Evolutionary conservation across 23 red algal genomes (phyloP).

Genomic region (Agarophyton chilense): DNA sequence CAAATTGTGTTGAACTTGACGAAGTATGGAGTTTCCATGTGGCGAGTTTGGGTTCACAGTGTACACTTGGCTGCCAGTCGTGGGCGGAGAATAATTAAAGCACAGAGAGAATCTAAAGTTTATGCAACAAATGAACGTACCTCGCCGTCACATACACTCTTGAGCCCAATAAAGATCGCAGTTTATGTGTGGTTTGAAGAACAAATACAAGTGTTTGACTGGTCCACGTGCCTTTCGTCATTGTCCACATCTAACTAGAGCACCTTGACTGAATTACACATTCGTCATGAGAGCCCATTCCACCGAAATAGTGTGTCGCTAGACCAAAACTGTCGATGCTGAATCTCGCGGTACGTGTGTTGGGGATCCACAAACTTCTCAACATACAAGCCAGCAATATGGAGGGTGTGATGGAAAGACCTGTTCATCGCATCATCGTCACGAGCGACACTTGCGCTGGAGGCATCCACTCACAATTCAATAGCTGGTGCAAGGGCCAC

Average conservation of each 20-base stretch:
- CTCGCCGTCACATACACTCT: too few species aligned
- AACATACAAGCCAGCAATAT: background rate
- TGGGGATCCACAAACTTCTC: too few species aligned
- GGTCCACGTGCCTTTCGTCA: constrained; percentile 7
- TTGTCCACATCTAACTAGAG: background rate
- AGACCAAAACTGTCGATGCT: background rate
- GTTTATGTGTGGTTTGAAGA: too few species aligned
- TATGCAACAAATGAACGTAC: too few species aligned
- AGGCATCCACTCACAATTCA: background rate
- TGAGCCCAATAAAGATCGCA: too few species aligned
- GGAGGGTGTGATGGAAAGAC: background rate
- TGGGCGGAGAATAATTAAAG: too few species aligned
- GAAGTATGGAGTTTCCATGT: too few species aligned
- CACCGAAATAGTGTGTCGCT: background rate
- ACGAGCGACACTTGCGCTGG: background rate
- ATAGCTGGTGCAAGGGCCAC: background rate
- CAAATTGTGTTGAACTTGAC: too few species aligned
- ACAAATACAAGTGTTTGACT: background rate
- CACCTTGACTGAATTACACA: background rate
- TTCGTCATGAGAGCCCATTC: constrained; percentile 13
- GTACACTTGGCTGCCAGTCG: too few species aligned
- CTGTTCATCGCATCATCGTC: background rate
- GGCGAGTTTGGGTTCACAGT: too few species aligned
- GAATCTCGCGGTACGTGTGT: background rate
- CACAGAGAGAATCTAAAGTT: too few species aligned